Percentiles rank a stretch among this genome's conserved stretches.
These are phyloP conservation scores for Vitis rupestris DNA, from an alignment of 164 flowering plant species.

Conservation along the genomic window DNA sequence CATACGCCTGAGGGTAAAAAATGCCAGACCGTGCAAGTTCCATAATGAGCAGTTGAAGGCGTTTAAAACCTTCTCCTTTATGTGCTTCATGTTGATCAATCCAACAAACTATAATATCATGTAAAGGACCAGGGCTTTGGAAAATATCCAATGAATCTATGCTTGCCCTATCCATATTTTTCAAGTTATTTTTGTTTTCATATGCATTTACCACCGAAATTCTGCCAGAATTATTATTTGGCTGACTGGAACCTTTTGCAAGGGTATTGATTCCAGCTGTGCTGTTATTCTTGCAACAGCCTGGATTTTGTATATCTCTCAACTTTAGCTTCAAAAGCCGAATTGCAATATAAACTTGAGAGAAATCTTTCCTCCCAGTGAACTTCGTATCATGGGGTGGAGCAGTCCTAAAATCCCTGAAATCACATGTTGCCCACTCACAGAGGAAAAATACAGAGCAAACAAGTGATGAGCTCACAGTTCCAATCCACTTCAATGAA, in stretches of 20 bases:
- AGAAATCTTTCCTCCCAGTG: constrained; percentile 76
- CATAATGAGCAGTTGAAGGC: constrained; percentile 64
- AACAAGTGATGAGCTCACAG: constrained; percentile 45
- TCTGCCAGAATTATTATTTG: constrained; percentile 26
- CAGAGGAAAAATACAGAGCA: constrained; percentile 83
- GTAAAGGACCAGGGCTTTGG: constrained; percentile 84
- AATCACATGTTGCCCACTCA: constrained; percentile 99
- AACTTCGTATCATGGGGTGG: constrained; percentile 53
- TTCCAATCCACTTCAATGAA: constrained; percentile 78
- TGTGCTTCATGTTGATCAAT: constrained; percentile 87
- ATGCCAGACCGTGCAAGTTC: constrained; percentile 81
- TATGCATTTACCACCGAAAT: constrained; percentile 22
- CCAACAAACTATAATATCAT: constrained; percentile 95
- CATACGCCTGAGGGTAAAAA: constrained; percentile 86
- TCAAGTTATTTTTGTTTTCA: constrained; percentile 23
- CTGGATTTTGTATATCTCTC: constrained; percentile 36
- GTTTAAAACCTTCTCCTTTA: constrained; percentile 69
- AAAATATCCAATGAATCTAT: constrained; percentile 39
- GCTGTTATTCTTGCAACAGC: constrained; percentile 22
- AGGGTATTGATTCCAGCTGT: constrained; percentile 10
- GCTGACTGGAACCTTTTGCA: constrained; percentile 25
- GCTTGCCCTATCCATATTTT: constrained; percentile 21
- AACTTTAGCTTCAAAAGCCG: constrained; percentile 64
- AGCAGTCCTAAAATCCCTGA: constrained; percentile 66
- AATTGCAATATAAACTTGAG: constrained; percentile 68